A percentile compares a stretch with the other conserved stretches of the same genome.
phyloP scores from a whole-genome alignment of 75 land plant species.

The Gnetum montanum region DNA sequence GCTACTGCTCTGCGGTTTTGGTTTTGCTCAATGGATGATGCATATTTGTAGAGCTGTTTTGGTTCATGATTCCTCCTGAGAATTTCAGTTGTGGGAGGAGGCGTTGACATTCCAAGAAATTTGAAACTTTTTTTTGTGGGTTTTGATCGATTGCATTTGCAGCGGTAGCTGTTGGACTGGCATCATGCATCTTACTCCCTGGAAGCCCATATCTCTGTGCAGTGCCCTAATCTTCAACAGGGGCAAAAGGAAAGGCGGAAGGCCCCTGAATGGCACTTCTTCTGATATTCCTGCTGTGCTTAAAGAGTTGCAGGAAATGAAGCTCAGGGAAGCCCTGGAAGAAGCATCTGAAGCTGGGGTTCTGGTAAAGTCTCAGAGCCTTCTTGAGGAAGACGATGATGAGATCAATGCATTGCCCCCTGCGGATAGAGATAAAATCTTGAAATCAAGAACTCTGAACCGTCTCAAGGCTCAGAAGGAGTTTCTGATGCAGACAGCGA shows the following conservation, averaged over 20 bases:
- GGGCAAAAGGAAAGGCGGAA: constrained; percentile 9
- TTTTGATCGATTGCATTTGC: constrained; percentile 3
- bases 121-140: constrained; percentile 7
- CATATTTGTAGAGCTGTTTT: background rate
- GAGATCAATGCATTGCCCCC: background rate
- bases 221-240: constrained; percentile 7
- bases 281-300: background rate
- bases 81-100: background rate
- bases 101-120: background rate
- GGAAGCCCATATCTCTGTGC: constrained; percentile 10
- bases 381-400: constrained; percentile 3
- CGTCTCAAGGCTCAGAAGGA: constrained; percentile 10
- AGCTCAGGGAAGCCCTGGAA: constrained; percentile 11
- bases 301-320: constrained; percentile 5
- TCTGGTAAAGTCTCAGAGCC: constrained; percentile 4
- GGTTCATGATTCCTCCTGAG: background rate
- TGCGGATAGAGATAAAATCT: background rate
- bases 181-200: constrained; percentile 8
- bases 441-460: constrained; percentile 7
- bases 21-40: background rate
- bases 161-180: background rate
- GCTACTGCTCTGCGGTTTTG: background rate
- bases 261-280: background rate
- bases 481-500: constrained; percentile 7
- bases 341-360: constrained; percentile 11